Conservation (phyloP, 2,329 filamentous ascomycete species). For the Aspergillus quadricinctus region DNA sequence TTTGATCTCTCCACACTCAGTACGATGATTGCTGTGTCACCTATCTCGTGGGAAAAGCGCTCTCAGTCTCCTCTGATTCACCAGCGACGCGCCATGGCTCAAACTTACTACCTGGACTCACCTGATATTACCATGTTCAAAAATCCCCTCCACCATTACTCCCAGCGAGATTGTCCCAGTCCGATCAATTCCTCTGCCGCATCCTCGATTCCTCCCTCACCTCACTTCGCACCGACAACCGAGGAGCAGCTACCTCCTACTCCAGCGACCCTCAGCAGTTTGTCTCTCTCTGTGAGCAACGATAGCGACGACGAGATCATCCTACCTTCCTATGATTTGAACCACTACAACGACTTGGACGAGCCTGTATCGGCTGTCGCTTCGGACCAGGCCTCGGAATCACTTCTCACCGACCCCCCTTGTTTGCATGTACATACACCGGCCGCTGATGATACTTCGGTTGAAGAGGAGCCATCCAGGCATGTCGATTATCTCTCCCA, state of each 20-base stretch:
- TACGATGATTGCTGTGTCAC: conserved; percentile 35
- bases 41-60: conserved; percentile 26
- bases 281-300: conserved; percentile 31
- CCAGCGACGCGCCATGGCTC: conserved; percentile 25
- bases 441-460: conserved; percentile 74
- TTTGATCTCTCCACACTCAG: conserved; percentile 1
- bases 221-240: conserved; percentile 28
- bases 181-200: conserved; percentile 28
- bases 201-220: conserved; percentile 37
- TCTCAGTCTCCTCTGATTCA: conserved; percentile 30
- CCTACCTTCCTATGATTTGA: conserved; percentile 42
- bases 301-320: conserved; percentile 34
- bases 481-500: conserved; percentile 96
- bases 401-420: conserved; percentile 42
- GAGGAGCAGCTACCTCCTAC: conserved; percentile 30
- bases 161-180: conserved; percentile 19
- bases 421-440: conserved; percentile 57
- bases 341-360: conserved; percentile 47
- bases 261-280: conserved; percentile 34
- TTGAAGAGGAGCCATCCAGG: conserved; percentile 69
- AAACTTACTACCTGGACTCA: conserved; percentile 30
- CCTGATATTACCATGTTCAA: conserved; percentile 19
- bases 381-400: conserved; percentile 19
- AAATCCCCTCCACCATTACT: conserved; percentile 25
- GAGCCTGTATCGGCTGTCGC: conserved; percentile 4